Evolutionary conservation across 176 grass and related monocot genomes (phyloP).

Genomic region (Oryza coarctata): DNA sequence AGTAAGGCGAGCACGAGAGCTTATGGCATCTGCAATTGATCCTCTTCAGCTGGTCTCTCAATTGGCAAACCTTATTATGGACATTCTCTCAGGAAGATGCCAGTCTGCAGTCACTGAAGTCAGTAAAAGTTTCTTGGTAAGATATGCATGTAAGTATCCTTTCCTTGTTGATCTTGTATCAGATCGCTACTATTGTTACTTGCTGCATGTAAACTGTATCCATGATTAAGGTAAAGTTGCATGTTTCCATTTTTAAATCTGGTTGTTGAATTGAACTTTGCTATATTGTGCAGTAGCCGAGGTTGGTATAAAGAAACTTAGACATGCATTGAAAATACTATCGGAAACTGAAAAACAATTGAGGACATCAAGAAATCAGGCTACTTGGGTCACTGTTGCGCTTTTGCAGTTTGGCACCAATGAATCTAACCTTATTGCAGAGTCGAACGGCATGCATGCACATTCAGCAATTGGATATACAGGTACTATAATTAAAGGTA

Average conservation of each 20-base stretch:
- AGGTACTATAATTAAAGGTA: constrained; percentile 42
- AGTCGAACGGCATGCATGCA: constrained; percentile 54
- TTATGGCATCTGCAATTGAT: constrained; percentile 87
- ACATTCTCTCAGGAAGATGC: constrained; percentile 81
- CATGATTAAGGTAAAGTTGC: background rate
- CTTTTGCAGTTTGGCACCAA: constrained; percentile 86
- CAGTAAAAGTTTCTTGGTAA: constrained; percentile 83
- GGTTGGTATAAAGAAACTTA: constrained; percentile 84
- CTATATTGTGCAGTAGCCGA: constrained; percentile 61
- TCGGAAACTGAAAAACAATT: constrained; percentile 96
- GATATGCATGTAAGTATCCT: constrained; percentile 69
- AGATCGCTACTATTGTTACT: background rate
- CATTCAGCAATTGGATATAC: constrained; percentile 65
- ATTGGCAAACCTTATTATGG: constrained; percentile 99
- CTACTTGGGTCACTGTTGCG: constrained; percentile 98
- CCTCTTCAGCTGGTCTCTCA: constrained; percentile 98
- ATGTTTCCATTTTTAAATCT: background rate
- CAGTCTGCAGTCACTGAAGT: constrained; percentile 75
- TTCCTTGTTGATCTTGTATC: background rate
- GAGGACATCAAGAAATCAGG: constrained; percentile 94
- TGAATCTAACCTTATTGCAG: constrained; percentile 63
- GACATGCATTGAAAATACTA: constrained; percentile 86
- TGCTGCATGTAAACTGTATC: background rate
- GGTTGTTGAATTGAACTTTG: constrained; percentile 1
- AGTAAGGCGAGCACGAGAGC: constrained; percentile 80